Evolutionary conservation across 768 basidiomycete genomes (phyloP).

Genomic region (Lactarius akahatsu): DNA sequence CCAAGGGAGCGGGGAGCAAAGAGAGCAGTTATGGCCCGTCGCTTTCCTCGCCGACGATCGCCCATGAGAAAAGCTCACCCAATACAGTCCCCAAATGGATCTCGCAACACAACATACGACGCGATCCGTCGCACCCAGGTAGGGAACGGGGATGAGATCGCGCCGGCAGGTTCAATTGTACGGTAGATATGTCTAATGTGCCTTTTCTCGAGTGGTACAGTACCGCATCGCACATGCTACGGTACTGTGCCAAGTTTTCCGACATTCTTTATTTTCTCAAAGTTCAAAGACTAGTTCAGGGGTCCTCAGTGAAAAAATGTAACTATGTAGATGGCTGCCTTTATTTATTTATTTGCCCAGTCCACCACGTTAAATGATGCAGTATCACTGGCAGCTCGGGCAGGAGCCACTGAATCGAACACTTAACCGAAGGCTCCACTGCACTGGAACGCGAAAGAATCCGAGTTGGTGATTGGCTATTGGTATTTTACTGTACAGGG

Average conservation of each 20-base stretch:
- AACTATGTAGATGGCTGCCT: not conserved
- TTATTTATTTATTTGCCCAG: not conserved
- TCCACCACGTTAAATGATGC: not conserved
- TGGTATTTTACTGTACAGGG: not conserved
- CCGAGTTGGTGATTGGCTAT: not conserved
- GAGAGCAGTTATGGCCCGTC: not conserved
- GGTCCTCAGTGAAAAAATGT: not conserved
- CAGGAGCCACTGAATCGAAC: not conserved
- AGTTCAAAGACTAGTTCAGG: not conserved
- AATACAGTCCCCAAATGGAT: slow-evolving; percentile 11
- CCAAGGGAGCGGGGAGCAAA: slow-evolving; percentile 21
- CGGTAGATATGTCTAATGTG: not conserved
- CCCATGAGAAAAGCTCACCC: not conserved
- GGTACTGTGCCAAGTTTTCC: not conserved
- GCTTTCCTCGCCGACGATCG: slow-evolving; percentile 10
- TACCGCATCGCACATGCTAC: not conserved
- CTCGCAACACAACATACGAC: not conserved
- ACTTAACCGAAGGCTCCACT: slow-evolving; percentile 3
- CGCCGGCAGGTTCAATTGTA: not conserved
- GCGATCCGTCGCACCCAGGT: slow-evolving; percentile 11
- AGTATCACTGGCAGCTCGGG: not conserved
- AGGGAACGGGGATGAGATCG: slow-evolving; percentile 5
- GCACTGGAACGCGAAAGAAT: not conserved
- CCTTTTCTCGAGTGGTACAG: not conserved
- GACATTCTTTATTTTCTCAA: not conserved